Evolutionary conservation across 208 protist genomes (phyloP).

Genomic region (Trypanosoma boissoni): DNA sequence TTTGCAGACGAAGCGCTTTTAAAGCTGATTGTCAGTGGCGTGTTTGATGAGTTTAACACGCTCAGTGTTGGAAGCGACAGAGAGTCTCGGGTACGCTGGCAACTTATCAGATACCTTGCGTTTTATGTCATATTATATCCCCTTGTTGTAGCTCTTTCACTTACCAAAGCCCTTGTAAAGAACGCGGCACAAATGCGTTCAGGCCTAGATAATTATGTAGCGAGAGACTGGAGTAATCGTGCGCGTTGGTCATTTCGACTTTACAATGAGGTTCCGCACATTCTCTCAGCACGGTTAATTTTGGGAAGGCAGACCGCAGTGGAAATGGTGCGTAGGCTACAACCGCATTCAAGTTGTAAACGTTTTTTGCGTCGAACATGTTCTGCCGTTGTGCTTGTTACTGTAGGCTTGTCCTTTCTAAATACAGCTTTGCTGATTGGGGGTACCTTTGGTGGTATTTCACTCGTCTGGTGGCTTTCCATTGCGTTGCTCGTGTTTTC

Average conservation of each 20-base stretch:
- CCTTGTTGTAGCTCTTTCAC: constrained; percentile 48
- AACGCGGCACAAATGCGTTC: constrained; percentile 65
- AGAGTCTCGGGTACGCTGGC: constrained; percentile 33
- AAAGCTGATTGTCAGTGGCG: constrained; percentile 37
- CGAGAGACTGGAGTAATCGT: constrained; percentile 52
- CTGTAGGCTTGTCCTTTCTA: constrained; percentile 53
- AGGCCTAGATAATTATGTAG: constrained; percentile 46
- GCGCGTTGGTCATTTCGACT: constrained; percentile 73
- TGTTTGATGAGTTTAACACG: constrained; percentile 73
- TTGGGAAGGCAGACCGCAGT: constrained; percentile 40
- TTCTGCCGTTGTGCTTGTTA: constrained; percentile 53
- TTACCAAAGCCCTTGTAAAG: constrained; percentile 68
- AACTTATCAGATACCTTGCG: constrained; percentile 37
- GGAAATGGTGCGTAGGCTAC: constrained; percentile 47
- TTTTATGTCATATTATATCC: constrained; percentile 49
- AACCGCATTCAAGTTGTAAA: constrained; percentile 41
- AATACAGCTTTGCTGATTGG: constrained; percentile 69
- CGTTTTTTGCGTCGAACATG: constrained; percentile 53
- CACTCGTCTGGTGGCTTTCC: constrained; percentile 78
- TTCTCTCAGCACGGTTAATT: constrained; percentile 51
- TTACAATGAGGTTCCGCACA: constrained; percentile 82
- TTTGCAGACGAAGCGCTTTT: constrained; percentile 41
- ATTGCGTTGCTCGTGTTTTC: constrained; percentile 53
- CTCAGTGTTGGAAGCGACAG: constrained; percentile 36
- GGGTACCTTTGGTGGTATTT: constrained; percentile 44